Evolutionary conservation across 768 basidiomycete species (phyloP).

Genomic region (Podaxis carcinomalis): DNA sequence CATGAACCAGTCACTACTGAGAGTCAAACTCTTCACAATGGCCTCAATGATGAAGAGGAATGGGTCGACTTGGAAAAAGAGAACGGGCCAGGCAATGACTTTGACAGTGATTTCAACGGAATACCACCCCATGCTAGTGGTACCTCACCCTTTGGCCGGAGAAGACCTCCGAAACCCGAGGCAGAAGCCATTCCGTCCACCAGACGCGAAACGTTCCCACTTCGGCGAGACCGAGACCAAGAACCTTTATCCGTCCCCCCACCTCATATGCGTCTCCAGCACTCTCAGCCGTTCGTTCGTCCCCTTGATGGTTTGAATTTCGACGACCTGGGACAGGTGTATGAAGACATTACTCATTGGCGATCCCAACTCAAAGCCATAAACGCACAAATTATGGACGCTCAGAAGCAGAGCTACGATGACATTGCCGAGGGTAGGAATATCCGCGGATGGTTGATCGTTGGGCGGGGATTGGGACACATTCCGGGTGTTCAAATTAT

Average conservation of each 20-base stretch:
- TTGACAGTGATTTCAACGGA: slow-evolving; percentile 34
- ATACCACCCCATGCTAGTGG: slow-evolving; percentile 28
- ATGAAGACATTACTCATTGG: slow-evolving; percentile 67
- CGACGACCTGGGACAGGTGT: slow-evolving; percentile 60
- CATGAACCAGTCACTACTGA: slow-evolving; percentile 3
- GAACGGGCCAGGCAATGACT: slow-evolving; percentile 30
- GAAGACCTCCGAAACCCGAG: slow-evolving; percentile 31
- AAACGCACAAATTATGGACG: slow-evolving; percentile 68
- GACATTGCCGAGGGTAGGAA: slow-evolving; percentile 68
- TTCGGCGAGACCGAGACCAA: slow-evolving; percentile 31
- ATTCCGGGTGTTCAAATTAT: slow-evolving; percentile 65
- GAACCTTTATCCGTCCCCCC: slow-evolving; percentile 43
- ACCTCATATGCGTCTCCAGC: slow-evolving; percentile 67
- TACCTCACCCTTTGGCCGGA: slow-evolving; percentile 29
- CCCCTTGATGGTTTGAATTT: slow-evolving; percentile 71
- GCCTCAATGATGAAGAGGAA: slow-evolving; percentile 35
- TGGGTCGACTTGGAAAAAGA: slow-evolving; percentile 60
- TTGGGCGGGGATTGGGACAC: slow-evolving; percentile 63
- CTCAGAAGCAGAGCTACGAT: slow-evolving; percentile 62
- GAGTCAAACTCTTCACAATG: slow-evolving; percentile 11
- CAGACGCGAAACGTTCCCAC: slow-evolving; percentile 62
- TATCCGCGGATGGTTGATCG: slow-evolving; percentile 75
- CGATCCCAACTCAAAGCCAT: slow-evolving; percentile 66
- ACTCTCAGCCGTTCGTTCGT: slow-evolving; percentile 66
- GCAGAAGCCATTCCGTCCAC: slow-evolving; percentile 28